These are phyloP conservation scores for Clarkia xantiana DNA, from an alignment of 345 rosid genomes.

Conservation along the genomic window DNA sequence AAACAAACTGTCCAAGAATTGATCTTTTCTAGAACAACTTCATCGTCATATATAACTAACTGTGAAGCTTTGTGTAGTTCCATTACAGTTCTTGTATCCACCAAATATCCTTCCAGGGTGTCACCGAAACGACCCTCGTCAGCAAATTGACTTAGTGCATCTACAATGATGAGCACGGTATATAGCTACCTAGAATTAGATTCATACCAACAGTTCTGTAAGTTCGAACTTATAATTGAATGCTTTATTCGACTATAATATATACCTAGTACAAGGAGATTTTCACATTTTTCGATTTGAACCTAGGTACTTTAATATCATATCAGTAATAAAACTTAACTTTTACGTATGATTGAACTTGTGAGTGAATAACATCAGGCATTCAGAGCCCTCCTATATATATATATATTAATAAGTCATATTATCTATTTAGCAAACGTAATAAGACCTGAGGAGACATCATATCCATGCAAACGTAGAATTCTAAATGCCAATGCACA, in stretches of 20 bases:
- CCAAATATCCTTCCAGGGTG: conserved; percentile 45
- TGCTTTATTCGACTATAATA: no score
- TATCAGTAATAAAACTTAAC: conserved; percentile 3
- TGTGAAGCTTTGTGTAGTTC: conserved; percentile 62
- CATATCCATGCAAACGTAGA: conserved; percentile 47
- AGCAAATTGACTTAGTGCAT: conserved; percentile 29
- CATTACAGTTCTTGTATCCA: conserved; percentile 33
- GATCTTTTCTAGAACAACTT: conserved; percentile 32
- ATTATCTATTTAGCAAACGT: no score
- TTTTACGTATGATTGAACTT: no score
- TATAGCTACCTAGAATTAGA: no score
- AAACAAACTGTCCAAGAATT: conserved; percentile 5
- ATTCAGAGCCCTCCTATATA: no score
- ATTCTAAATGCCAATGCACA: conserved; percentile 73
- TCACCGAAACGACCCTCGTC: conserved; percentile 36
- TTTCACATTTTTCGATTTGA: no score
- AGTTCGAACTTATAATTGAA: no score
- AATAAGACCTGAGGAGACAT: conserved; percentile 70
- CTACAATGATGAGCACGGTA: conserved; percentile 34
- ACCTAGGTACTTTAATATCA: no score
- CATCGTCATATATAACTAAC: conserved; percentile 31
- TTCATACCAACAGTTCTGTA: no score
- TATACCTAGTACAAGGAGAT: no score
- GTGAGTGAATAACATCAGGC: no score
- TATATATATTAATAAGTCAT: no score